Base-by-base conservation (phyloP, 2,329 filamentous ascomycete genomes). In the Colletotrichum endophyticum region DNA sequence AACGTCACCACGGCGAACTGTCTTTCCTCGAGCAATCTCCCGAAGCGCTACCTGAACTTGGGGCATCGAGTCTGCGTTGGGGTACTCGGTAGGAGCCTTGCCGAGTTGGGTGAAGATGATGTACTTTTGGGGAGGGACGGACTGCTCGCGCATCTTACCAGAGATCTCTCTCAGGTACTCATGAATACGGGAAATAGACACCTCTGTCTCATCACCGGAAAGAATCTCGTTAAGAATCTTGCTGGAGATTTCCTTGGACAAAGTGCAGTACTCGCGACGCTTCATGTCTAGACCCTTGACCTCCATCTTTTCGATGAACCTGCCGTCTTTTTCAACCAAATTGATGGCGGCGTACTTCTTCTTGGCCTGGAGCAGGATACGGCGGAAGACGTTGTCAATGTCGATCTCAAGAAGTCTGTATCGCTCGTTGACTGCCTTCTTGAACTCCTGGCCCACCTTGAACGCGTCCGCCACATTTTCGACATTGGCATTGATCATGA, bases 401-500 rank as follows among this genome's bases (percentile, higher is more conserved):
- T 99, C 97, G 79, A 99, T 99, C 84, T 99, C 98, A 16, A 99
- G 90, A 68, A 98, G 91, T 81, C 91, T 94, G 85, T 99, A 99
- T 78, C 94, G 93, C 80, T 98, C 95, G 83, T 99, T 99, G 86
- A 99, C 97, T 28, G 95, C 92, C 81, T 93, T 94, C 87, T 98
- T 99, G 90, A 99, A 99, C 78, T 99, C 95, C 61, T 95, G 93
- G 73, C 97, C 98, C 68, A 99, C 94, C 82, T 95, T 96, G 80
- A 98, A 88, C 3, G 97, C 97, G 81, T 98, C 96, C 36, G 95
- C 92, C 34, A 99, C 94, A 79, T 95, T 98, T 85, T 98, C 95
- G 72, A 97, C 96, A 82, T 99, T 99, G 78, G 97, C 98, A 83
- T 99, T 99, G 88, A 99, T 99, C 97, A 99, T 99, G 86, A 99